Evolutionary conservation across 1,139 yeast species (phyloP).

Genomic region (Magnusiomyces fungicola): DNA sequence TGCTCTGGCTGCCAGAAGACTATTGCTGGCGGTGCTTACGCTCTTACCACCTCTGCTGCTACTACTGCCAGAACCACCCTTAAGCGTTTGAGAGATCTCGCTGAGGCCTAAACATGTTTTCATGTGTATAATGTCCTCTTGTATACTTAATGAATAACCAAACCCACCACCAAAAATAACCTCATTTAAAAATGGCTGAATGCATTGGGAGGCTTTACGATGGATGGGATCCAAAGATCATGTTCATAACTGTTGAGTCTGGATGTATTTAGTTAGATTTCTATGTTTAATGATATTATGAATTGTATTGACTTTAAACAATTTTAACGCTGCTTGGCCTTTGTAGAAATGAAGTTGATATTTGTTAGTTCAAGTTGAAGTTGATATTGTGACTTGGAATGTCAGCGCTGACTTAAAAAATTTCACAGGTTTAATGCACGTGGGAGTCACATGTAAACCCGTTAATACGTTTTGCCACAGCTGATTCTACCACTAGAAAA

Average conservation of each 20-base stretch:
- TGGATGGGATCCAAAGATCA: background rate
- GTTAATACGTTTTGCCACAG: no score
- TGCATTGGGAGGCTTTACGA: slow-evolving; percentile 1
- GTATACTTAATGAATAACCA: slow-evolving; percentile 4
- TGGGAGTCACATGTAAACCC: no score
- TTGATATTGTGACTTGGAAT: no score
- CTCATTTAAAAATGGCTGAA: slow-evolving; percentile 1
- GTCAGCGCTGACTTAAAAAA: no score
- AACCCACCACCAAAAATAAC: background rate
- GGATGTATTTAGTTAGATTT: no score
- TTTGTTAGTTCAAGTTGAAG: no score
- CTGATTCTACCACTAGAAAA: no score
- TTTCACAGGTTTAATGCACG: no score
- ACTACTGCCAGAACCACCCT: slow-evolving; percentile 99
- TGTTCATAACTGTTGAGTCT: background rate
- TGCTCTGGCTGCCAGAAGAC: slow-evolving; percentile 93
- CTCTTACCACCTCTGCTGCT: slow-evolving; percentile 98
- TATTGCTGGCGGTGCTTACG: slow-evolving; percentile 99
- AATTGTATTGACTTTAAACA: no score
- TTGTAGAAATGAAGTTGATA: no score
- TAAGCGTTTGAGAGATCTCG: slow-evolving; percentile 99
- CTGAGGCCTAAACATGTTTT: slow-evolving; percentile 77
- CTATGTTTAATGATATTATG: no score
- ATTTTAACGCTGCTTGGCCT: no score
- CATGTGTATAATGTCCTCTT: slow-evolving; percentile 4